Base-by-base conservation (phyloP, 805 yeast species). In the Candida oleophila region DNA sequence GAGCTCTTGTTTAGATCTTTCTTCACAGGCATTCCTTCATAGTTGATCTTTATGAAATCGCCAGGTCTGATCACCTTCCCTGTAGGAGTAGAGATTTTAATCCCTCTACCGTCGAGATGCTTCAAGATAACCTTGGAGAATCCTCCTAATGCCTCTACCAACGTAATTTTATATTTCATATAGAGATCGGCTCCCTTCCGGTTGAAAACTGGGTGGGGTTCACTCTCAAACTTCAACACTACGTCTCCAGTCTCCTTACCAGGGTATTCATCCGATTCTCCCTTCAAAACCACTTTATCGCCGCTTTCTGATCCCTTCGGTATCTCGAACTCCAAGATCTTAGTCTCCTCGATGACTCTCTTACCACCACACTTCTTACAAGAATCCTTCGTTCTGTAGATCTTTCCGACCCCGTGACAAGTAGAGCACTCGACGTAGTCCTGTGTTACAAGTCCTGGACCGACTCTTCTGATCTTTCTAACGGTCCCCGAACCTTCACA, bases 111-210 rank as follows among this genome's bases (percentile, higher is more conserved):
- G 64, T 94, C 98, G 46, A 91, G 73, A 52, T 89, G 94, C 52
- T 78, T 79, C 8, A 86, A 68, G 2, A 89, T 71, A 11, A 78
- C 76, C 43, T 79, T 76, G 22, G 83, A 71, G 56, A 91, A 85
- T 2, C 98, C 98, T 49, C 89, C 78, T n/a, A 92, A 71, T 0
- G 97, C 84, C 53, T 92, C 98, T 12, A 80, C 80, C 43, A 92
- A 69, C 2, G 95, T 73, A 35, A 92, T 78, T 5, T 69, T 71
- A 35, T 83, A 65, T 22, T 74, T 69, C 2, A 88, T 76, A 53
- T 79, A 80, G 43, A 94, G 66, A 61, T 91, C 92, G 51, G 80
- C 64, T 7, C 80, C 85, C 37, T 74, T 72, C 46, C 94, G 73
- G 34, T 66, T 67, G 56, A 89, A 84, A 1, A 54, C 56, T 1